Evolutionary conservation across 1,139 yeast genomes (phyloP).

Genomic region (Taphrina betulina): DNA sequence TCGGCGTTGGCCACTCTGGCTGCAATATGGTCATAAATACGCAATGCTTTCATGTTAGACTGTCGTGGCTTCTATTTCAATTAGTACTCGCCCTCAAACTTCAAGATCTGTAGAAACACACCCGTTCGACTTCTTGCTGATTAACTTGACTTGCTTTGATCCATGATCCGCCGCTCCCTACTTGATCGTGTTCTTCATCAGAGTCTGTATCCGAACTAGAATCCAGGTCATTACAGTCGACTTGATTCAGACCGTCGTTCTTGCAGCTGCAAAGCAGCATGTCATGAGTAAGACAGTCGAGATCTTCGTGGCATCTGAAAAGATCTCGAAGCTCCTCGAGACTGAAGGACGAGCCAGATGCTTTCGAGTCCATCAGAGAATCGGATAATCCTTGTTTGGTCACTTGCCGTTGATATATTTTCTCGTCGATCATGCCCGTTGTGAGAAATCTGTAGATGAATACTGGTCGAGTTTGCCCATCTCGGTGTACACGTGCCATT

Average conservation of each 20-base stretch:
- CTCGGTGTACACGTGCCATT: constrained; percentile 92
- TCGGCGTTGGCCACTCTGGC: neutral
- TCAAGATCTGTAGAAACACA: neutral
- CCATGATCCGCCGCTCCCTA: neutral
- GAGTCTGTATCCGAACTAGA: constrained; percentile 26
- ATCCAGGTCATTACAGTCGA: constrained; percentile 26
- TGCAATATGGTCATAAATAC: constrained; percentile 8
- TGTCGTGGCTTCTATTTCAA: constrained; percentile 9
- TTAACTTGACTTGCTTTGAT: constrained; percentile 17
- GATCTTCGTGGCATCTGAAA: constrained; percentile 57
- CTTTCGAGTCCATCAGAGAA: constrained; percentile 60
- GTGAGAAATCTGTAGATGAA: constrained; percentile 72
- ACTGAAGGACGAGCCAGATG: constrained; percentile 44
- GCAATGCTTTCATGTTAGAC: constrained; percentile 19
- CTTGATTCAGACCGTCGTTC: constrained; percentile 35
- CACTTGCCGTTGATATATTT: constrained; percentile 88
- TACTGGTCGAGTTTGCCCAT: constrained; percentile 81
- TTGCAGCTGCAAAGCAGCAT: constrained; percentile 68
- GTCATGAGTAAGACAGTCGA: constrained; percentile 78
- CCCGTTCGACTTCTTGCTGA: constrained; percentile 8
- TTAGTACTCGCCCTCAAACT: neutral
- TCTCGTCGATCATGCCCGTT: constrained; percentile 91
- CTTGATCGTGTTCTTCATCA: constrained; percentile 1
- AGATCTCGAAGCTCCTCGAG: constrained; percentile 69
- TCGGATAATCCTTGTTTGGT: constrained; percentile 80